Percentiles rank a stretch among this genome's conserved stretches.
Conservation (phyloP, 2,329 filamentous ascomycete genomes). For the Aspergillus sp. region DNA sequence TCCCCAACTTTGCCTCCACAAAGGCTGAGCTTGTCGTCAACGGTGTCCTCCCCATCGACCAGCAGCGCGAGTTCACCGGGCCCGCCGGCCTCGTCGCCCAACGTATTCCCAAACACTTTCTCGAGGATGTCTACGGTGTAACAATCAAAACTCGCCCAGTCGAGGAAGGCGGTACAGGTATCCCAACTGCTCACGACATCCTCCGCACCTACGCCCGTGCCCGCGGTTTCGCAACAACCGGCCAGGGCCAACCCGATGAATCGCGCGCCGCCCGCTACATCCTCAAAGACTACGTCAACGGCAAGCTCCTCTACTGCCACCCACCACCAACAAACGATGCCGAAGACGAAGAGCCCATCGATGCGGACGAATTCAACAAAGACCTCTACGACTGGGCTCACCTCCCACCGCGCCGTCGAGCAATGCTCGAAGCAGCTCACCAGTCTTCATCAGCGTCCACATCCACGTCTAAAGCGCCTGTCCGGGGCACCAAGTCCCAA, state of each 20-base stretch:
- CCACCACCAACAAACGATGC: slow-evolving; percentile 65
- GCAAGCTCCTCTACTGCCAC: slow-evolving; percentile 88
- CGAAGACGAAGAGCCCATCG: slow-evolving; percentile 49
- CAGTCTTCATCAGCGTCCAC: slow-evolving; percentile 9
- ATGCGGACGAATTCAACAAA: slow-evolving; percentile 76
- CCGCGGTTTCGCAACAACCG: slow-evolving; percentile 85
- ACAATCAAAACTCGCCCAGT: slow-evolving; percentile 75
- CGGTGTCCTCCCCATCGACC: slow-evolving; percentile 92
- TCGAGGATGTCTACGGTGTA: slow-evolving; percentile 93
- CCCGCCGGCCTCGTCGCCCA: slow-evolving; percentile 79
- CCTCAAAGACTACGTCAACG: slow-evolving; percentile 96
- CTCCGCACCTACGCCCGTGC: slow-evolving; percentile 83
- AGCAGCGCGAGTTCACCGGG: slow-evolving; percentile 88
- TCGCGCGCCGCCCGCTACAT: slow-evolving; percentile 85
- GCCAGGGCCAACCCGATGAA: slow-evolving; percentile 88
- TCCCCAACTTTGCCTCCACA: slow-evolving; percentile 95
- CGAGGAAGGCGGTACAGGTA: slow-evolving; percentile 90
- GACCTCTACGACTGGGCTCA: slow-evolving; percentile 84
- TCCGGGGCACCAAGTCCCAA: slow-evolving; percentile 70
- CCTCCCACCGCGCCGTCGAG: slow-evolving; percentile 77
- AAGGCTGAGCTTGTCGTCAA: slow-evolving; percentile 96
- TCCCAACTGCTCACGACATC: slow-evolving; percentile 80
- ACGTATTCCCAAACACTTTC: slow-evolving; percentile 80
- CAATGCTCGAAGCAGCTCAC: slow-evolving; percentile 34
- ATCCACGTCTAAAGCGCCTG: slow-evolving; percentile 37